Base-by-base conservation (phyloP, 345 rosid species). In the Gossypium anomalum region DNA sequence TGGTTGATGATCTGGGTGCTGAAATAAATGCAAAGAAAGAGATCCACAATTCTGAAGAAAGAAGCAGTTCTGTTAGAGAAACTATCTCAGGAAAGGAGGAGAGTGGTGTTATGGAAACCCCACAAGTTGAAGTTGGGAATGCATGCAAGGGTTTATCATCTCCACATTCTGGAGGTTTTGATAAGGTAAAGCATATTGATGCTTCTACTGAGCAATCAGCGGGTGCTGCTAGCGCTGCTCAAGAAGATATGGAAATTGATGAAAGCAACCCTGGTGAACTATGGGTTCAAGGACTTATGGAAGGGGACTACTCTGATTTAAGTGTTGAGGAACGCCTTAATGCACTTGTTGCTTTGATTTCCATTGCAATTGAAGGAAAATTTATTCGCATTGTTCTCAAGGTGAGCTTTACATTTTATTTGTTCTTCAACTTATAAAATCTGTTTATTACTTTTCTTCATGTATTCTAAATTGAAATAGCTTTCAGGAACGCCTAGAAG, bases 271-370 rank as follows among this genome's bases (percentile, higher is more conserved):
- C 84, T 14, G 97, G 97, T 29, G 90, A 88, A 66, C 86, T 98
- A 38, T 96, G 99, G 99, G 75, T 93, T 71, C 95, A 85, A 82
- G 98, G 99, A 66, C 95, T 96, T 71, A 79, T 97, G 8, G 98
- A 93, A 81, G 99, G 93, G 34, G 99, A 92, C 74, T 96, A 93
- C 86, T 91, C 92, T 79, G 87, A 88, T 89, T 89, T 96, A 63
- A 86, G 92, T 84, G 97, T 96, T 67, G 93, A 96, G 84, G 99
- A 96, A 85, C 97, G 99, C 77, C 93, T 93, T 55, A 79, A 84
- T 86, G 98, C 95, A 43, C 90, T 96, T 81, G 94, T 88, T 80
- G 82, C 85, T 12, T 84, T 96, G 79, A 91, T 92, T 70, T 89
- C 95, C 72, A 77, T 96, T 76, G 97, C 90, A 75, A 96, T 92